A percentile compares a stretch with the other conserved stretches of the same genome.
phyloP scores from a whole-genome alignment of 192 early-diverging fungal genomes.

The Entomortierella lignicola region DNA sequence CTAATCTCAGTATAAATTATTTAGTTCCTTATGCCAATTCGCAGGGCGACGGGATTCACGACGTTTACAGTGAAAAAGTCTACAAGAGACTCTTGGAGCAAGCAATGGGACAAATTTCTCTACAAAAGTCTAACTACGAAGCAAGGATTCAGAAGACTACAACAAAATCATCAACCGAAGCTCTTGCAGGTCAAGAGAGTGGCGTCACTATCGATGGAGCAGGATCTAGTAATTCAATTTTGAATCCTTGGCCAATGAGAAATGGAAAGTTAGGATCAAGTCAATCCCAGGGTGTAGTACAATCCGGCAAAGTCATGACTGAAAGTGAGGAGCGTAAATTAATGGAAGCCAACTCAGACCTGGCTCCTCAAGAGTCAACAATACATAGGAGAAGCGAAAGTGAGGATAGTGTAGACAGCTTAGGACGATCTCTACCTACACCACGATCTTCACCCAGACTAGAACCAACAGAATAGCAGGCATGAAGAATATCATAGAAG shows the following conservation, averaged over 20 bases:
- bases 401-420: constrained; percentile 26
- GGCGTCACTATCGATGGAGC: not conserved
- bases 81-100: constrained; percentile 11
- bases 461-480: constrained; percentile 2
- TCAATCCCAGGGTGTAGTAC: not conserved
- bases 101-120: constrained; percentile 6
- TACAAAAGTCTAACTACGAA: not conserved
- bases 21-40: constrained; percentile 41
- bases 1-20: not conserved
- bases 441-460: constrained; percentile 35
- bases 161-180: not conserved
- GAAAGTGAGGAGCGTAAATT: not conserved
- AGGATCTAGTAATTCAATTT: constrained; percentile 26
- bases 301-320: not conserved
- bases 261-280: not conserved
- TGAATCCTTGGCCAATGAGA: not conserved
- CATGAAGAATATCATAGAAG: not conserved
- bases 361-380: not conserved
- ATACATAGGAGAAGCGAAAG: not conserved
- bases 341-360: not conserved
- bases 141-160: not conserved
- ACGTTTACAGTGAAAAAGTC: constrained; percentile 25
- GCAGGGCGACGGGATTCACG: constrained; percentile 41
- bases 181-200: not conserved
- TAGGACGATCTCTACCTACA: constrained; percentile 42